Percentiles rank a stretch among this genome's conserved stretches.
These are phyloP conservation scores for Trametes sp. DNA, from an alignment of 1,284 basidiomycete species.

Conservation along the genomic window DNA sequence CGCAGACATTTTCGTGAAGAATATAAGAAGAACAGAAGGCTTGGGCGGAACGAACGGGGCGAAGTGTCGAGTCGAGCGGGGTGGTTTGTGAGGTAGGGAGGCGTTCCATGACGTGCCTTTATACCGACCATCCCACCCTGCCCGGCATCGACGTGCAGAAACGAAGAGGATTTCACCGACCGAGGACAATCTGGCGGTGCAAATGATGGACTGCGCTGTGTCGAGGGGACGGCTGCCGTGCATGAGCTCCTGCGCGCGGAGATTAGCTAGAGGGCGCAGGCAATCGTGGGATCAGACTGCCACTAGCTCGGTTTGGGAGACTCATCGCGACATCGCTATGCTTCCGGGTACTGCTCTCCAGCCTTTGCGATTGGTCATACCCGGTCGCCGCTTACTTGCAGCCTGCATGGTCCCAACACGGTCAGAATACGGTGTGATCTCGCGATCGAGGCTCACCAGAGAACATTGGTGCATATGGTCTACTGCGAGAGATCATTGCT, in stretches of 20 bases:
- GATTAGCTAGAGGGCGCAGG: neutral
- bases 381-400: too few species aligned
- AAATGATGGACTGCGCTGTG: neutral
- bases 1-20: neutral
- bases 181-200: neutral
- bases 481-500: neutral
- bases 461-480: neutral
- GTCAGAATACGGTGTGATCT: too few species aligned
- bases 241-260: neutral
- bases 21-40: neutral
- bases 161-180: neutral
- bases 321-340: too few species aligned
- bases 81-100: neutral
- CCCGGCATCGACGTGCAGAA: neutral
- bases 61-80: neutral
- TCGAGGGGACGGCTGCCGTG: neutral
- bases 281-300: neutral
- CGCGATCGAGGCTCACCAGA: too few species aligned
- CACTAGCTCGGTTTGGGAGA: neutral
- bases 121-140: neutral
- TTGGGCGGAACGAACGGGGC: neutral
- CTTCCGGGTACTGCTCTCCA: too few species aligned
- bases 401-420: too few species aligned
- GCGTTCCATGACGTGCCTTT: neutral
- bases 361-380: too few species aligned